These are phyloP conservation scores for Stramenopiles sp. DNA, from an alignment of 352 stramenopile species.

Conservation along the genomic window DNA sequence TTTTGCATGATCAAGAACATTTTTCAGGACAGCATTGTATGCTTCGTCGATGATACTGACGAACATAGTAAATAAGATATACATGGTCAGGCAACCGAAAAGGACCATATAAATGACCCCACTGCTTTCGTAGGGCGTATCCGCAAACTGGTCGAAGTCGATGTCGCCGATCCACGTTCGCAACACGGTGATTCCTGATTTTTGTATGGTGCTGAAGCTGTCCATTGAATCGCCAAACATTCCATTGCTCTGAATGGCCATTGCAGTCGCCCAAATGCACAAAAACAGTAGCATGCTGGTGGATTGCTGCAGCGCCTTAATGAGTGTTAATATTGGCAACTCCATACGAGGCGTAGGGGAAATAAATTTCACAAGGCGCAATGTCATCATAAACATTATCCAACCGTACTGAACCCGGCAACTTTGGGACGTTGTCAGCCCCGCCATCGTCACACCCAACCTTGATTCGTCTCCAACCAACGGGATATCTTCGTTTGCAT, in stretches of 20 bases:
- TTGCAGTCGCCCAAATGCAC: background rate
- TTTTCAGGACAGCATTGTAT: no score
- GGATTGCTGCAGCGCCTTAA: background rate
- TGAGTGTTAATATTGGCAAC: background rate
- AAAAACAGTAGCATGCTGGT: background rate
- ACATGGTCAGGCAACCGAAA: background rate
- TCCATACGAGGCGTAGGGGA: background rate
- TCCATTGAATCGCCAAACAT: background rate
- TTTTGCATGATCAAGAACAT: no score
- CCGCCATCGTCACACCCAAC: background rate
- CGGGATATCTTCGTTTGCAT: no score
- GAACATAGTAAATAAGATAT: constrained; percentile 10
- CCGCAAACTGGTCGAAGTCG: constrained; percentile 6
- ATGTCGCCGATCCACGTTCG: background rate
- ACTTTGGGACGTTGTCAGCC: background rate
- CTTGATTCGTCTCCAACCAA: no score
- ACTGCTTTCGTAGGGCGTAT: background rate
- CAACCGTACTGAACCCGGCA: background rate
- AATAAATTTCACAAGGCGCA: background rate
- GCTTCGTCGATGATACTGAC: constrained; percentile 3
- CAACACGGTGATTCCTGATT: background rate
- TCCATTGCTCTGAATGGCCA: background rate
- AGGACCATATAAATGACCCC: background rate
- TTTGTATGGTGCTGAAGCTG: background rate
- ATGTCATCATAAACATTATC: background rate